Conservation (phyloP, 1,139 yeast genomes). For the Hanseniaspora gamundiae region DNA sequence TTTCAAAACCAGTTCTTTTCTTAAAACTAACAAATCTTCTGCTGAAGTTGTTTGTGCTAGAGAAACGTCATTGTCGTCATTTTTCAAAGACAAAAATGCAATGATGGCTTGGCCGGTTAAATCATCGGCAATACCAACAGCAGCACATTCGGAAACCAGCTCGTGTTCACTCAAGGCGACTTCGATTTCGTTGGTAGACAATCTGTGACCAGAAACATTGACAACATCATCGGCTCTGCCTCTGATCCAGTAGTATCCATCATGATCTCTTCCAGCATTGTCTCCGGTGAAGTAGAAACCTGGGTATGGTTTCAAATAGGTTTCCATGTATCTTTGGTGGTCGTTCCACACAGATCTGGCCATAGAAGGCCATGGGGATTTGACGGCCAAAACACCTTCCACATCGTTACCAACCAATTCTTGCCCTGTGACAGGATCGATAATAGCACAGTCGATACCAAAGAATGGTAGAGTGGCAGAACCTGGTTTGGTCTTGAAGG, state of each 20-base stretch:
- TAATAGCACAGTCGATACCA: conserved; percentile 81
- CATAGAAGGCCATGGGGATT: conserved; percentile 94
- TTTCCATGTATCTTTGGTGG: conserved; percentile 81
- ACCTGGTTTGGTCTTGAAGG: conserved; percentile 93
- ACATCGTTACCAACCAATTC: conserved; percentile 83
- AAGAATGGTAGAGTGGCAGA: conserved; percentile 94
- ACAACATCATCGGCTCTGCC: conserved; percentile 99
- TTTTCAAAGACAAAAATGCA: conserved; percentile 84
- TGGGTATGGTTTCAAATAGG: conserved; percentile 90
- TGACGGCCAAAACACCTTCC: conserved; percentile 90
- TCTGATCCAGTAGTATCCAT: conserved; percentile 96
- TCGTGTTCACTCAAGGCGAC: conserved; percentile 75
- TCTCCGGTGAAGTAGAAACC: conserved; percentile 97
- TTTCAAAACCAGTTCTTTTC: conserved; percentile 74
- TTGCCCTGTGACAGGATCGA: conserved; percentile 83
- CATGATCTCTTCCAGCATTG: conserved; percentile 96
- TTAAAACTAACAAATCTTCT: conserved; percentile 35
- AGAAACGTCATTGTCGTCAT: conserved; percentile 36
- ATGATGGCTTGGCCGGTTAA: conserved; percentile 95
- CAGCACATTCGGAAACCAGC: conserved; percentile 85
- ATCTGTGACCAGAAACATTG: conserved; percentile 93
- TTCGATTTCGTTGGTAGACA: conserved; percentile 95
- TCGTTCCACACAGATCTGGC: conserved; percentile 93
- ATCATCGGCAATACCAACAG: conserved; percentile 88
- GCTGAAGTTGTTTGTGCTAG: conserved; percentile 26